A percentile compares a stretch with the other conserved stretches of the same genome.
phyloP scores from a whole-genome alignment of 495 filamentous ascomycete species.

The Hypoxylon fuscum region DNA sequence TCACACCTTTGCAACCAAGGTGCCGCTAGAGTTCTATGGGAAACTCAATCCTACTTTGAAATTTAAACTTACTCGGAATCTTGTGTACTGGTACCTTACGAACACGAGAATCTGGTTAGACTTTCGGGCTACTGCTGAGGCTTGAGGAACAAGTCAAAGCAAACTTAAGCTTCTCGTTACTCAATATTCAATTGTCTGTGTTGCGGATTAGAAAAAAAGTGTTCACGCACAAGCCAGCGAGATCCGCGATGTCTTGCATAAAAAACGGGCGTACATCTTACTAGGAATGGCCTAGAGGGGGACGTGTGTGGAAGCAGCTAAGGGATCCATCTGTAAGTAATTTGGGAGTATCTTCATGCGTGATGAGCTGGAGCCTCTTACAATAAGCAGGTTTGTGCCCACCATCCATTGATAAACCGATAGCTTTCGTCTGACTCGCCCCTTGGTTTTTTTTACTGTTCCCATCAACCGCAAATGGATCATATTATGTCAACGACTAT shows the following conservation, averaged over 20 bases:
- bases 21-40: slow-evolving; percentile 6
- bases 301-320: slow-evolving; percentile 9
- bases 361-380: slow-evolving; percentile 49
- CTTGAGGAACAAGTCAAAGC: neutral
- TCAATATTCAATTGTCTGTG: neutral
- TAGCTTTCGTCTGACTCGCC: slow-evolving; percentile 7
- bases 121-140: neutral
- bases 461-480: neutral
- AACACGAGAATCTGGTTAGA: neutral
- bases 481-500: neutral
- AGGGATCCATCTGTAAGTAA: slow-evolving; percentile 34
- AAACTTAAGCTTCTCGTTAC: too few relatives aligned
- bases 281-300: slow-evolving; percentile 28
- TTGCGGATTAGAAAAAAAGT: neutral
- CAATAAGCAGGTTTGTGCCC: slow-evolving; percentile 14
- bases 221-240: slow-evolving; percentile 17
- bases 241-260: slow-evolving; percentile 41
- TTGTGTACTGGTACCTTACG: neutral
- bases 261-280: slow-evolving; percentile 28
- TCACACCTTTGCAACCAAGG: slow-evolving; percentile 9
- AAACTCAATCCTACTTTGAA: neutral
- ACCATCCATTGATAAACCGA: slow-evolving; percentile 11
- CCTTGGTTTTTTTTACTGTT: slow-evolving; percentile 1
- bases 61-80: neutral
- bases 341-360: slow-evolving; percentile 47